Conservation (phyloP, 1,139 yeast species). For the Magnusiomyces fungicola region DNA sequence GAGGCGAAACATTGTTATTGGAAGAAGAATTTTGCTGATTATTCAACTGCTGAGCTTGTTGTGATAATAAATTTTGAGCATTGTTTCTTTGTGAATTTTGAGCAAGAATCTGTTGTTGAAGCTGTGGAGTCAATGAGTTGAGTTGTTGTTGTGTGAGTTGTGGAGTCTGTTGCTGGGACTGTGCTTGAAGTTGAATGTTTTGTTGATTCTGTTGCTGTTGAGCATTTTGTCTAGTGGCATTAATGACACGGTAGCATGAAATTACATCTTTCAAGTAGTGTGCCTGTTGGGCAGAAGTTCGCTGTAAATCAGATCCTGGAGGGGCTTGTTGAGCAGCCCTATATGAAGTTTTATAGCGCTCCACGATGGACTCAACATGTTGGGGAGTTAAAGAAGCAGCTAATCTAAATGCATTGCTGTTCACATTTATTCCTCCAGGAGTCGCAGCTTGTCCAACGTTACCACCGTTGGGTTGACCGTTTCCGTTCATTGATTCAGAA, state of each 20-base stretch:
- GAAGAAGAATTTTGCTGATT: not conserved
- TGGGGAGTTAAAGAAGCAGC: not conserved
- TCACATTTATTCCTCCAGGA: not conserved
- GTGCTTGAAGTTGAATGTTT: not conserved
- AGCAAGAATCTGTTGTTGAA: not conserved
- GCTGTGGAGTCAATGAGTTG: slow-evolving; percentile 6
- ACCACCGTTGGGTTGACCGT: not conserved
- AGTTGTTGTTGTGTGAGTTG: not conserved
- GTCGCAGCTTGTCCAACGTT: not conserved
- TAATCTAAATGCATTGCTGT: not conserved
- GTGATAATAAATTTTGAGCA: not conserved
- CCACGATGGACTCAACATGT: not conserved
- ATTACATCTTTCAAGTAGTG: not conserved
- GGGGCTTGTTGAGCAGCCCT: not conserved
- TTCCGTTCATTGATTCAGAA: slow-evolving; percentile 1
- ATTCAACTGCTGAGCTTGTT: slow-evolving; percentile 3
- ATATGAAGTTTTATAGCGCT: not conserved
- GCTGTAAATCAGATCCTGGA: not conserved
- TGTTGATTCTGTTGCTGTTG: not conserved
- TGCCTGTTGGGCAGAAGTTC: not conserved
- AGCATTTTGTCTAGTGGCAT: not conserved
- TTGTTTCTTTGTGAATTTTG: too few relatives aligned
- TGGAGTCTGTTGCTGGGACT: not conserved
- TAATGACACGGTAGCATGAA: not conserved
- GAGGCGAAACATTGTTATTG: not conserved